A percentile compares a stretch with the other conserved stretches of the same genome.
These are phyloP conservation scores for Paradendryphiella salina DNA, from an alignment of 2,329 filamentous ascomycete species.

Conservation along the genomic window DNA sequence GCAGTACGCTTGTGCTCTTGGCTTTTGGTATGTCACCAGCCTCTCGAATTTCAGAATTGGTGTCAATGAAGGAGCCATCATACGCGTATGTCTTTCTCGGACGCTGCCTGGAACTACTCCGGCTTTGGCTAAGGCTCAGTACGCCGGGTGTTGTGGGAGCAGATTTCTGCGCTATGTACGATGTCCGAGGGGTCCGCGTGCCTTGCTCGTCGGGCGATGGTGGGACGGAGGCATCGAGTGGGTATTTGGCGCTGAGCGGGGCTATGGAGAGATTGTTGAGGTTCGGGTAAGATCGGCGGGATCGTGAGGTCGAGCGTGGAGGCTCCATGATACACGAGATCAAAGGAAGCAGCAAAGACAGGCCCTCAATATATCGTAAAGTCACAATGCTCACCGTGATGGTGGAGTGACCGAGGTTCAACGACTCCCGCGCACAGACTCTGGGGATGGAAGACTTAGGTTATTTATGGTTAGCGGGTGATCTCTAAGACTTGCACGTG, in stretches of 20 bases:
- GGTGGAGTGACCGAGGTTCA: constrained; percentile 36
- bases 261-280: constrained; percentile 64
- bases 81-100: constrained; percentile 40
- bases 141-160: constrained; percentile 56
- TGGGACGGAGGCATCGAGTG: constrained; percentile 51
- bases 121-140: constrained; percentile 48
- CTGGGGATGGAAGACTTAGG: constrained; percentile 23
- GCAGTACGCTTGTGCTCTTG: constrained; percentile 52
- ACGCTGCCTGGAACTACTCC: constrained; percentile 44
- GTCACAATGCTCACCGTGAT: constrained; percentile 7
- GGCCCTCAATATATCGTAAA: neutral
- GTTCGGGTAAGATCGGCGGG: constrained; percentile 62
- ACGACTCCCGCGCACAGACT: constrained; percentile 22
- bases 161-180: constrained; percentile 55
- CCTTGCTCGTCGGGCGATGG: constrained; percentile 36
- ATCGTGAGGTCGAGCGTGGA: constrained; percentile 30
- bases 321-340: constrained; percentile 26
- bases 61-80: constrained; percentile 39
- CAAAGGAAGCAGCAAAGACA: neutral
- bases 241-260: constrained; percentile 60
- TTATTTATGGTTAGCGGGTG: constrained; percentile 20
- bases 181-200: constrained; percentile 43
- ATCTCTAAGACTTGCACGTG: constrained; percentile 26
- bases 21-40: constrained; percentile 50
- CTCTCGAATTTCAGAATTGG: constrained; percentile 29